Percentiles rank a stretch among this genome's conserved stretches.
Conservation (phyloP, 352 stramenopile genomes). For the Phytopythium kandeliae region DNA sequence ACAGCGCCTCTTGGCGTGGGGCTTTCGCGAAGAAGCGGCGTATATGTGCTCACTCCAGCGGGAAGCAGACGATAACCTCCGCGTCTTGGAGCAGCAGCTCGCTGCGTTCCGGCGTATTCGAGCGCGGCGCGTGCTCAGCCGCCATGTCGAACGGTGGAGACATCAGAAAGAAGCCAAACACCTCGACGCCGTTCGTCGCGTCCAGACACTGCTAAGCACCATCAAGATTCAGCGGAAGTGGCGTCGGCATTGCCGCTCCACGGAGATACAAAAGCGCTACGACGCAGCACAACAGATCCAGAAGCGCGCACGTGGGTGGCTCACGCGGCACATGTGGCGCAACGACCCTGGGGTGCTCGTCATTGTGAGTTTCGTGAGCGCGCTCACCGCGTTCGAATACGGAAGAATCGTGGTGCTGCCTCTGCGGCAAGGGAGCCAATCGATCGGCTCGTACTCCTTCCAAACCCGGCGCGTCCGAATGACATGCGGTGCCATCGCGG, state of each 20-base stretch:
- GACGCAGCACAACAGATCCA: constrained; percentile 42
- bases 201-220: constrained; percentile 39
- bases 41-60: constrained; percentile 44
- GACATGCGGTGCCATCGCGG: constrained; percentile 17
- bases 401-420: constrained; percentile 32
- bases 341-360: constrained; percentile 45
- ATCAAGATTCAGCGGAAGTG: constrained; percentile 63
- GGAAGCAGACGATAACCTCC: constrained; percentile 33
- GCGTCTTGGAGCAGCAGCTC: constrained; percentile 41
- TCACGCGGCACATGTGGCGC: constrained; percentile 64
- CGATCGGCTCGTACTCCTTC: constrained; percentile 46
- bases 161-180: constrained; percentile 21
- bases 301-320: constrained; percentile 47
- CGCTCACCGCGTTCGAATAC: constrained; percentile 38
- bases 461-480: constrained; percentile 41
- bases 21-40: constrained; percentile 46
- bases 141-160: constrained; percentile 38
- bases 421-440: constrained; percentile 7
- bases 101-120: constrained; percentile 38
- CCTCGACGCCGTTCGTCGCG: constrained; percentile 20
- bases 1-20: constrained; percentile 43
- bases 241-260: constrained; percentile 39
- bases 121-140: constrained; percentile 39
- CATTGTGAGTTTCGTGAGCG: constrained; percentile 31
- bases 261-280: constrained; percentile 42